Conservation (phyloP, 495 filamentous ascomycete species). For the Podospora pseudoanserina region DNA sequence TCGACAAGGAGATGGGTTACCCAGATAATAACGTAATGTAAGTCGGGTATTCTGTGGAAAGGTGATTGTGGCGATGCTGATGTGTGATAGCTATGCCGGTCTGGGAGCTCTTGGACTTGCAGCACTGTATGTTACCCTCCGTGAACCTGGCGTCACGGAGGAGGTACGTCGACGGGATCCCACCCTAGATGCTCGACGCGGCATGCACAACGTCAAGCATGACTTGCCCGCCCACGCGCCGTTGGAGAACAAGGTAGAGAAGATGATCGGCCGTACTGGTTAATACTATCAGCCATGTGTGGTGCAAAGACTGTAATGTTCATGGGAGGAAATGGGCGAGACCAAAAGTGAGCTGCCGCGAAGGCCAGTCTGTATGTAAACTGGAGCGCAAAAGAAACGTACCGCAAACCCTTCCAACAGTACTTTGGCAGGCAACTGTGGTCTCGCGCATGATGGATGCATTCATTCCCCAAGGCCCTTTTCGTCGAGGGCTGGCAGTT, state of each 20-base stretch:
- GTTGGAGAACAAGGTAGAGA: slow-evolving; percentile 9
- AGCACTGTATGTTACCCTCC: slow-evolving; percentile 17
- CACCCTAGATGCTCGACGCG: background rate
- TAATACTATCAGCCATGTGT: background rate
- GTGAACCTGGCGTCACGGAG: background rate
- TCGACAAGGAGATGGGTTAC: slow-evolving; percentile 15
- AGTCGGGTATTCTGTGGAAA: background rate
- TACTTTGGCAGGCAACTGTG: no score
- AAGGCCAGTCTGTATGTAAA: background rate
- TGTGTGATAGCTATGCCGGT: slow-evolving; percentile 13
- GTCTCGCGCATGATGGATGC: no score
- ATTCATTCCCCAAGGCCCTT: slow-evolving; percentile 7
- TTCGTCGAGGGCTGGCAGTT: slow-evolving; percentile 9
- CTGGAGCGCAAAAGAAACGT: background rate
- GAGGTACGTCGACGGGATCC: background rate
- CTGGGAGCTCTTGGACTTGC: slow-evolving; percentile 19
- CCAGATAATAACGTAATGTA: slow-evolving; percentile 14
- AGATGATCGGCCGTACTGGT: slow-evolving; percentile 9
- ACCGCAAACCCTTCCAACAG: background rate
- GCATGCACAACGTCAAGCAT: background rate
- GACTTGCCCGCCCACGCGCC: slow-evolving; percentile 5
- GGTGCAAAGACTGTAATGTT: background rate
- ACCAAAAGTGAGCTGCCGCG: background rate
- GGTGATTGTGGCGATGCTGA: slow-evolving; percentile 1
- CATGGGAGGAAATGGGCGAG: background rate